These are phyloP conservation scores for Stagonosporopsis chrysanthemi DNA, from an alignment of 2,329 filamentous ascomycete genomes.

Conservation along the genomic window DNA sequence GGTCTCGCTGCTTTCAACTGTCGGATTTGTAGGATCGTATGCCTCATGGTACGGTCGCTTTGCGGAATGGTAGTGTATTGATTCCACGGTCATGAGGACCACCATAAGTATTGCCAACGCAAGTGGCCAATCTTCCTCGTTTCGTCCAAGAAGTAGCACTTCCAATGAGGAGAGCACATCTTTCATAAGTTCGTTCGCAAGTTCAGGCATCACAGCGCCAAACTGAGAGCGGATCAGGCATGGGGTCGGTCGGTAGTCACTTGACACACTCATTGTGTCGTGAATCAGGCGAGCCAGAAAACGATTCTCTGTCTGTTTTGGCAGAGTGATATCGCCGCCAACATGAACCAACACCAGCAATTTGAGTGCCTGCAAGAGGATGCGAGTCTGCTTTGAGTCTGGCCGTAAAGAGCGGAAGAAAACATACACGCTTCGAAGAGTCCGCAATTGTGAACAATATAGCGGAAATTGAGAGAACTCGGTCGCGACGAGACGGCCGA, in stretches of 20 bases:
- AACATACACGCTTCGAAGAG: constrained; percentile 46
- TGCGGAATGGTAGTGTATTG: constrained; percentile 49
- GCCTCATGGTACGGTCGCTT: constrained; percentile 46
- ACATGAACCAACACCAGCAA: constrained; percentile 51
- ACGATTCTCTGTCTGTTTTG: constrained; percentile 25
- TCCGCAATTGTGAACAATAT: constrained; percentile 42
- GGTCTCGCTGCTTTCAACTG: constrained; percentile 5
- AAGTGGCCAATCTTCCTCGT: constrained; percentile 43
- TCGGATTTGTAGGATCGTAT: constrained; percentile 1
- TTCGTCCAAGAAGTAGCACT: constrained; percentile 38
- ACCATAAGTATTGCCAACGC: constrained; percentile 43
- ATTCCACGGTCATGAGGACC: constrained; percentile 50
- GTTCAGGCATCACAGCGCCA: constrained; percentile 44
- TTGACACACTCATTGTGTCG: constrained; percentile 27
- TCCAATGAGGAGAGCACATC: constrained; percentile 45
- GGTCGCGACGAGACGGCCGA: constrained; percentile 40
- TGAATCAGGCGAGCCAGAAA: constrained; percentile 28
- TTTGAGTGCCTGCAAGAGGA: constrained; percentile 48
- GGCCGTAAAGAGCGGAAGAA: constrained; percentile 37
- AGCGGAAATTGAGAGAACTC: constrained; percentile 48
- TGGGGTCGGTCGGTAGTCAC: constrained; percentile 37
- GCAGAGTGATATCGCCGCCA: constrained; percentile 47
- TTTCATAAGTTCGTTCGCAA: constrained; percentile 44
- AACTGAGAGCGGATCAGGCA: constrained; percentile 52
- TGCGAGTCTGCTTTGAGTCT: constrained; percentile 25